Evolutionary conservation across 2,329 filamentous ascomycete species (phyloP).

Genomic region (Fusarium scirpi): DNA sequence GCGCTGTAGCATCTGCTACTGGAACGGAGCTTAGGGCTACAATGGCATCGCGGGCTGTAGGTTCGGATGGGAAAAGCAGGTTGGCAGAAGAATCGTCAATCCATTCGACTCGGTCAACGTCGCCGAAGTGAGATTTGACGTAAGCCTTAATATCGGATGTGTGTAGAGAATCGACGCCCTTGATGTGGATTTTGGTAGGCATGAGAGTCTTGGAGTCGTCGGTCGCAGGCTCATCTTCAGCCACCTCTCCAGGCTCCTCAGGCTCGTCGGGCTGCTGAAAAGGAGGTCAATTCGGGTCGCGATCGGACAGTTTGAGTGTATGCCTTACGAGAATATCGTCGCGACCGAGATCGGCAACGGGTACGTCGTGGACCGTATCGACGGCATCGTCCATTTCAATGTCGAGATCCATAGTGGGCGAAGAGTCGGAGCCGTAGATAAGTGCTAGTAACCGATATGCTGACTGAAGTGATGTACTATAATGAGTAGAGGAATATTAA

Average conservation of each 20-base stretch:
- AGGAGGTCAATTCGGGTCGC: constrained; percentile 29
- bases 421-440: constrained; percentile 1
- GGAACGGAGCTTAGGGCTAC: constrained; percentile 64
- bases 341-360: constrained; percentile 45
- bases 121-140: constrained; percentile 73
- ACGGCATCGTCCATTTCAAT: constrained; percentile 78
- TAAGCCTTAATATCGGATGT: constrained; percentile 84
- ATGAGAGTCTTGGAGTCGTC: constrained; percentile 48
- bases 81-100: constrained; percentile 94
- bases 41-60: constrained; percentile 66
- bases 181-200: constrained; percentile 79
- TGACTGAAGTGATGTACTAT: background rate
- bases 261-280: constrained; percentile 52
- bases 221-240: constrained; percentile 50
- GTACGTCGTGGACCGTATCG: constrained; percentile 50
- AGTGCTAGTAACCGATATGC: background rate
- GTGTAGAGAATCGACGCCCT: constrained; percentile 84
- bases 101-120: constrained; percentile 82
- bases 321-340: constrained; percentile 55
- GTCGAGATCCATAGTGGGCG: constrained; percentile 71
- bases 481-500: background rate
- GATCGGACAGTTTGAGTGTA: background rate
- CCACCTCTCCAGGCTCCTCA: constrained; percentile 55
- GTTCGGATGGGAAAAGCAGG: constrained; percentile 75
- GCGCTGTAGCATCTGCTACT: constrained; percentile 64